phyloP scores from a whole-genome alignment of 306 rosid species.

The Cotoneaster glaucophyllus region DNA sequence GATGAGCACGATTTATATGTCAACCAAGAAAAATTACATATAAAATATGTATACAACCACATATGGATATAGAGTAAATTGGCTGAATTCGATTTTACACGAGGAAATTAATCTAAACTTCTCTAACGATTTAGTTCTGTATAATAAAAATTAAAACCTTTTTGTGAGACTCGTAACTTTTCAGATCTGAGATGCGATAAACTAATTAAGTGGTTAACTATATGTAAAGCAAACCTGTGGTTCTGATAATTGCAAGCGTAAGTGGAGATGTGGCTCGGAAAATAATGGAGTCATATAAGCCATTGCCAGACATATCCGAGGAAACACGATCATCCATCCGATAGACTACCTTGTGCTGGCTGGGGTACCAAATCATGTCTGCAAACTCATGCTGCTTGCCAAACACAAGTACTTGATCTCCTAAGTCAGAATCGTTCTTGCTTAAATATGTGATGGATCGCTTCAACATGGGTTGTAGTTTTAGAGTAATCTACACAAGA shows the following conservation, averaged over 20 bases:
- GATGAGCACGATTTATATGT: too few species aligned
- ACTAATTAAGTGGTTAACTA: too few species aligned
- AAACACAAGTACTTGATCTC: slow-evolving; percentile 38
- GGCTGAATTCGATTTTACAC: too few species aligned
- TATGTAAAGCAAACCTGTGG: slow-evolving; percentile 21
- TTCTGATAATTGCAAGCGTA: slow-evolving; percentile 37
- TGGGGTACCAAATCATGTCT: slow-evolving; percentile 69
- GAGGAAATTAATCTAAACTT: too few species aligned
- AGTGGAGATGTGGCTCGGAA: slow-evolving; percentile 45
- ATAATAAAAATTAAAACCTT: too few species aligned
- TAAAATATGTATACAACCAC: too few species aligned
- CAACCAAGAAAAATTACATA: too few species aligned
- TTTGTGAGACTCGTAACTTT: too few species aligned
- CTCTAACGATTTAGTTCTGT: too few species aligned
- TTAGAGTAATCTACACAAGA: slow-evolving; percentile 42
- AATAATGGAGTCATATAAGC: slow-evolving; percentile 53
- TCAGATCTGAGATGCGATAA: too few species aligned
- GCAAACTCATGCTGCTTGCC: slow-evolving; percentile 61
- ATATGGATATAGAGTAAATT: too few species aligned
- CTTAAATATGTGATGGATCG: slow-evolving; percentile 52
- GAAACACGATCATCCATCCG: slow-evolving; percentile 58
- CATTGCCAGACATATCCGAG: slow-evolving; percentile 39
- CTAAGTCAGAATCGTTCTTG: slow-evolving; percentile 46
- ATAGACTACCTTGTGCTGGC: slow-evolving; percentile 48
- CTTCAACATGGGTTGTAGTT: slow-evolving; percentile 63